Evolutionary conservation across 2,329 filamentous ascomycete genomes (phyloP).

Genomic region (Pestalotiopsis sp.): DNA sequence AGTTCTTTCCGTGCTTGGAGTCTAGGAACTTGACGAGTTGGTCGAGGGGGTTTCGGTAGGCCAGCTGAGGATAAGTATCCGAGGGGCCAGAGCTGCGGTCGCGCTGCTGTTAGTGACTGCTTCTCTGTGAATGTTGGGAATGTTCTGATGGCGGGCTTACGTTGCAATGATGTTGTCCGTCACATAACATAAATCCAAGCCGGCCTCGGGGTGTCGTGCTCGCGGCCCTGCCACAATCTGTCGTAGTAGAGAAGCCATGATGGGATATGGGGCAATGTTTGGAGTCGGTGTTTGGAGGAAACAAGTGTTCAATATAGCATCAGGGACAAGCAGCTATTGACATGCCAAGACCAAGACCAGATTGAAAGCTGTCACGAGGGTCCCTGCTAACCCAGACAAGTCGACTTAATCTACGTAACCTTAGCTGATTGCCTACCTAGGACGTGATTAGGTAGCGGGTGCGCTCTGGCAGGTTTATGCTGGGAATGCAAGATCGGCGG

Average conservation of each 20-base stretch:
- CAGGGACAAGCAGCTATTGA: neutral
- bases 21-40: conserved; percentile 87
- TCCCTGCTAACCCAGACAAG: neutral
- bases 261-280: neutral
- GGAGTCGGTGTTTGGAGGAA: neutral
- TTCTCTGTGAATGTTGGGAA: neutral
- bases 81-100: conserved; percentile 82
- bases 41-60: conserved; percentile 92
- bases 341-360: neutral
- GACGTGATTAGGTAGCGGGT: neutral
- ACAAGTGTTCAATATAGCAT: neutral
- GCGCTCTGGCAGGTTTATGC: conserved; percentile 2
- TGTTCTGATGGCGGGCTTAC: conserved; percentile 37
- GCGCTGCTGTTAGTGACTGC: conserved; percentile 18
- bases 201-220: conserved; percentile 80
- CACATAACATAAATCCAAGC: conserved; percentile 94
- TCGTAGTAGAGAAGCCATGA: conserved; percentile 77
- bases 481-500: neutral
- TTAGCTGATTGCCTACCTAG: neutral
- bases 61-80: conserved; percentile 84
- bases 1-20: conserved; percentile 77
- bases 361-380: neutral
- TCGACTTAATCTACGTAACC: neutral
- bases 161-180: conserved; percentile 75
- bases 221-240: conserved; percentile 91